These are phyloP conservation scores for Mucor circinelloides DNA, from an alignment of 371 early-diverging fungal genomes.

Conservation along the genomic window DNA sequence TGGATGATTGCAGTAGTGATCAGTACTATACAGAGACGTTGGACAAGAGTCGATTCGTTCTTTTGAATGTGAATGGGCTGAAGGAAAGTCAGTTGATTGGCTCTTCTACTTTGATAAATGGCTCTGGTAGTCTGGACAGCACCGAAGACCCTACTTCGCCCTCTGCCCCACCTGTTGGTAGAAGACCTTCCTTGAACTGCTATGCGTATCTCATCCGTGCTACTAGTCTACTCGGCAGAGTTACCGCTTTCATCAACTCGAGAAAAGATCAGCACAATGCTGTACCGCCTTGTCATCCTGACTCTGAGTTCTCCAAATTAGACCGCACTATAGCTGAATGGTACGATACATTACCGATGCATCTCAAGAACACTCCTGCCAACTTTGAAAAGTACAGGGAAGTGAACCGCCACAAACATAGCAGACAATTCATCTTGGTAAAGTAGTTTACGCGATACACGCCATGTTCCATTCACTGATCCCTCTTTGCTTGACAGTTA, in stretches of 20 bases:
- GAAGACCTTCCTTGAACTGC: constrained; percentile 9
- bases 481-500: no score
- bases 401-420: constrained; percentile 1
- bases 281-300: constrained; percentile 40
- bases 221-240: constrained; percentile 41
- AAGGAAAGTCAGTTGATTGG: constrained; percentile 35
- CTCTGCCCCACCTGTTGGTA: neutral
- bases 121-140: neutral
- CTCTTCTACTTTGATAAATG: constrained; percentile 6
- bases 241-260: constrained; percentile 55
- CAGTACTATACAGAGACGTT: constrained; percentile 44
- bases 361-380: constrained; percentile 44
- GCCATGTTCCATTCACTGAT: no score
- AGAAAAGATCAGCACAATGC: constrained; percentile 29
- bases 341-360: constrained; percentile 45
- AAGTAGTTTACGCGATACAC: no score
- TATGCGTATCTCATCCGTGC: constrained; percentile 30
- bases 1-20: neutral
- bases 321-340: constrained; percentile 49
- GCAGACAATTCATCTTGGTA: constrained; percentile 33
- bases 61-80: constrained; percentile 30
- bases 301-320: constrained; percentile 48
- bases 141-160: neutral
- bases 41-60: constrained; percentile 25
- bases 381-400: constrained; percentile 29